Percentiles rank a stretch among this genome's conserved stretches.
phyloP scores from a whole-genome alignment of 2,329 filamentous ascomycete species.

The Lasiodiplodia theobromae region DNA sequence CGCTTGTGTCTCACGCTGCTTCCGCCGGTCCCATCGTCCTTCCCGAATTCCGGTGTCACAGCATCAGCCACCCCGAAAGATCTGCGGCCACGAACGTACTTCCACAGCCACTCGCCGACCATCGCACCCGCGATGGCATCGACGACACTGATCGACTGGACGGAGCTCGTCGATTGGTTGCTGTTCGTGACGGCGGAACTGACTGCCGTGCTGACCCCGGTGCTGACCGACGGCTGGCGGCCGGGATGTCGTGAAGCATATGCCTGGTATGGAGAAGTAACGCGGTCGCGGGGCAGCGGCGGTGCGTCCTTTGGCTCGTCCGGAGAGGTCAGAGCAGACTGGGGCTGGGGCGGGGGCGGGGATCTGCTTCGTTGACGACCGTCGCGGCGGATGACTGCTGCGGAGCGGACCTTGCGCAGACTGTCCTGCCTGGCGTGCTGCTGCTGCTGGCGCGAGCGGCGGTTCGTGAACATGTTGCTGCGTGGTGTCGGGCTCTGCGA shows the following conservation, averaged over 20 bases:
- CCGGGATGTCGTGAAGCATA: conserved; percentile 48
- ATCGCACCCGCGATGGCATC: conserved; percentile 98
- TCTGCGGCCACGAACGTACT: conserved; percentile 85
- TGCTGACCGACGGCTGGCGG: conserved; percentile 64
- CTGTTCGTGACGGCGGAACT: conserved; percentile 41
- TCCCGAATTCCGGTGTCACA: conserved; percentile 62
- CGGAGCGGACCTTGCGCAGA: conserved; percentile 84
- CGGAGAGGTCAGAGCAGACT: conserved; percentile 43
- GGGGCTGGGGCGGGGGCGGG: conserved; percentile 17
- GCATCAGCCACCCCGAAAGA: conserved; percentile 84
- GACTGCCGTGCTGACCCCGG: conserved; percentile 60
- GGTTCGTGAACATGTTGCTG: conserved; percentile 41
- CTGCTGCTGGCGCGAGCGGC: conserved; percentile 50
- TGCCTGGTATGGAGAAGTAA: conserved; percentile 60
- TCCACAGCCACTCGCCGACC: conserved; percentile 98
- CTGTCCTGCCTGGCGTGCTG: conserved; percentile 64
- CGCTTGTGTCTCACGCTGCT: conserved; percentile 82
- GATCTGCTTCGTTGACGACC: conserved; percentile 71
- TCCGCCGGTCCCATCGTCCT: conserved; percentile 46
- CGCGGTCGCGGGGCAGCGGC: conserved; percentile 75
- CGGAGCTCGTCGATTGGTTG: conserved; percentile 54
- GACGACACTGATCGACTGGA: conserved; percentile 80
- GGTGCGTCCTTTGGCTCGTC: conserved; percentile 72
- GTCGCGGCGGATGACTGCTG: conserved; percentile 71
- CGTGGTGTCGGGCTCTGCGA: conserved; percentile 77